Evolutionary conservation across 2,329 filamentous ascomycete species (phyloP).

Genomic region (Rhinocladiella similis): DNA sequence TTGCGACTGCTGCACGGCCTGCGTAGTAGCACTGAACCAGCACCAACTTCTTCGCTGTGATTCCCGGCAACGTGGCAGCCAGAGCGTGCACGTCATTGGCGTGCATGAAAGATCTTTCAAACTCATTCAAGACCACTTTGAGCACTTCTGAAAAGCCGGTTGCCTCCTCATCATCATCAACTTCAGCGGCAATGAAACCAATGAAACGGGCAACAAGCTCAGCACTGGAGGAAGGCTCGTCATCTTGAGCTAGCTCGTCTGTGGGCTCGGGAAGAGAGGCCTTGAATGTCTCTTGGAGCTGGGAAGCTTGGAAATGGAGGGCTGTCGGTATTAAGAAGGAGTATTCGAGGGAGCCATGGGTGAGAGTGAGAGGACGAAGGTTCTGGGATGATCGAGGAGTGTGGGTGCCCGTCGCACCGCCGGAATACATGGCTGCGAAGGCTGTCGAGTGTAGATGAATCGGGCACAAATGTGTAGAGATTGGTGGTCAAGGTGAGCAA

Average conservation of each 20-base stretch:
- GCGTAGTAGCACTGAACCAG: constrained; percentile 91
- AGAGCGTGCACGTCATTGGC: constrained; percentile 96
- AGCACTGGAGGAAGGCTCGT: constrained; percentile 93
- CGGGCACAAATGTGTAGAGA: not conserved
- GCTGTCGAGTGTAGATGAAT: not conserved
- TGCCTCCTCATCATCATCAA: constrained; percentile 84
- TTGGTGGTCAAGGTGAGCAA: constrained; percentile 28
- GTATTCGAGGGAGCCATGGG: constrained; percentile 93
- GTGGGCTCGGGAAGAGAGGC: constrained; percentile 84
- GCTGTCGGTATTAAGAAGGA: constrained; percentile 93
- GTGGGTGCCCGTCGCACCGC: constrained; percentile 80
- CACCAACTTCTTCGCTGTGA: constrained; percentile 86
- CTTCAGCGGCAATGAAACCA: constrained; percentile 82
- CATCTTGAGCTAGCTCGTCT: constrained; percentile 95
- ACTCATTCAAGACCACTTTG: constrained; percentile 90
- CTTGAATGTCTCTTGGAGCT: constrained; percentile 88
- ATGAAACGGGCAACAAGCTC: constrained; percentile 94
- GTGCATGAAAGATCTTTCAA: constrained; percentile 89
- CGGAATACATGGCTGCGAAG: constrained; percentile 29
- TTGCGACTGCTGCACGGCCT: constrained; percentile 77
- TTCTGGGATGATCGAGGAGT: constrained; percentile 93
- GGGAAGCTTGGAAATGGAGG: constrained; percentile 92
- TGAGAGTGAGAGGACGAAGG: constrained; percentile 84
- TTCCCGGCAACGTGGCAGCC: constrained; percentile 81
- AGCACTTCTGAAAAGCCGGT: constrained; percentile 91